These are phyloP conservation scores for Thermothielavioides terrestris DNA, from an alignment of 495 filamentous ascomycete species.

Conservation along the genomic window DNA sequence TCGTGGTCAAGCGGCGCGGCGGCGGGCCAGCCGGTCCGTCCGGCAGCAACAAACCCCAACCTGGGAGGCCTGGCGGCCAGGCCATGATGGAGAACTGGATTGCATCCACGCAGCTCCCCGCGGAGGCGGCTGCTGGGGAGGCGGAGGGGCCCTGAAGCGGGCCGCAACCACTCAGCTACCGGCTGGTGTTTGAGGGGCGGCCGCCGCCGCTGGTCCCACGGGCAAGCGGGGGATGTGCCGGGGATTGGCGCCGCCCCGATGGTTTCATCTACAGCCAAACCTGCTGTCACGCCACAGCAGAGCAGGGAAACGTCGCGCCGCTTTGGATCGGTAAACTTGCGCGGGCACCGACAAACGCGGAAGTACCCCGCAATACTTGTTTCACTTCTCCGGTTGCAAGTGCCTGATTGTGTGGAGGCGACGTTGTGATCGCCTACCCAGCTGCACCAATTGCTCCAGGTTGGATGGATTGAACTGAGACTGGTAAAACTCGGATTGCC, in stretches of 20 bases:
- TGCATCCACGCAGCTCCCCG: slow-evolving; percentile 55
- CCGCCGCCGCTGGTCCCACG: background rate
- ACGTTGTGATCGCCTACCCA: background rate
- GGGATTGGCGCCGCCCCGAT: background rate
- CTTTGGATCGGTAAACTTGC: background rate
- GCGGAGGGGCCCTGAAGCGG: slow-evolving; percentile 14
- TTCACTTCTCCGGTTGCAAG: slow-evolving; percentile 6
- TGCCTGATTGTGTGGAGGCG: background rate
- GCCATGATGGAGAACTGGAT: slow-evolving; percentile 94
- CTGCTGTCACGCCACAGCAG: slow-evolving; percentile 11
- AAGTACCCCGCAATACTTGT: slow-evolving; percentile 7
- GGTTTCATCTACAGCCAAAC: background rate
- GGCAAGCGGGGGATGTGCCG: background rate
- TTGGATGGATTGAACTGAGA: background rate
- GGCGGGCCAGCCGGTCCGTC: slow-evolving; percentile 18
- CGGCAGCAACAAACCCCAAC: slow-evolving; percentile 23
- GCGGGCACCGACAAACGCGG: background rate
- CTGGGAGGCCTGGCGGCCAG: slow-evolving; percentile 45
- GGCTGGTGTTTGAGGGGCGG: background rate
- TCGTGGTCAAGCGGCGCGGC: slow-evolving; percentile 65
- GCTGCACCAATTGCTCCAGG: background rate
- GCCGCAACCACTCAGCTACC: background rate
- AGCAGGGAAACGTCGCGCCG: background rate
- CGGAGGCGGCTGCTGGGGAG: slow-evolving; percentile 27
- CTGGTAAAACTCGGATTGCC: background rate